Percentiles rank a stretch among this genome's conserved stretches.
Conservation (phyloP, 202 grass and related monocot genomes). For the Eragrostis tef region DNA sequence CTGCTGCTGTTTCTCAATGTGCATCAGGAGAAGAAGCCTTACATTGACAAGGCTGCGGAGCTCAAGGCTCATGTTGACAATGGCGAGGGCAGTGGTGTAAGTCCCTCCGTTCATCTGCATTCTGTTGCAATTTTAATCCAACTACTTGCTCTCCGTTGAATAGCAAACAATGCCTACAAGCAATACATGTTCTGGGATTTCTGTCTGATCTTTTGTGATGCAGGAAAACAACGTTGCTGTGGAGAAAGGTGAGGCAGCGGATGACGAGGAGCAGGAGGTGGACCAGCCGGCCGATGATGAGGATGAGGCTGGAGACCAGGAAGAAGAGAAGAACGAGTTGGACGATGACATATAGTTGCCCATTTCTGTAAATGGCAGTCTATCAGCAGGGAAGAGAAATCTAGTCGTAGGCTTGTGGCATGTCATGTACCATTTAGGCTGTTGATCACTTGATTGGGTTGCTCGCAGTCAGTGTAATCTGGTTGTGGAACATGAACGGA, state of each 20-base stretch:
- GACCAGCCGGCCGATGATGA: neutral
- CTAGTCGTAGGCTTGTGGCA: neutral
- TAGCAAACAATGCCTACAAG: neutral
- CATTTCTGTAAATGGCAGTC: neutral
- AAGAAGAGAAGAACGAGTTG: constrained; percentile 40
- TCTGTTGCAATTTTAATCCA: neutral
- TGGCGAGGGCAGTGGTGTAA: constrained; percentile 61
- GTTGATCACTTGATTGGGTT: neutral
- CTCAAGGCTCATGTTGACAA: constrained; percentile 63
- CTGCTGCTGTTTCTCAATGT: neutral
- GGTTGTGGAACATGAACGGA: neutral
- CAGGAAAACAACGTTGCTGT: constrained; percentile 35
- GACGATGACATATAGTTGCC: constrained; percentile 47
- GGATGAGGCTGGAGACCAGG: neutral
- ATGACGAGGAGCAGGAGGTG: constrained; percentile 36
- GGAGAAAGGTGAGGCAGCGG: constrained; percentile 5
- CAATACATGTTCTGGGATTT: neutral
- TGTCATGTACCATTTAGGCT: neutral
- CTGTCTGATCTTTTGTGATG: neutral
- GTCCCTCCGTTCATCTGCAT: neutral
- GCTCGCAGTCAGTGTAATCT: neutral
- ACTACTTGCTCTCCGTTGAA: too few relatives aligned
- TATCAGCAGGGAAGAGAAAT: neutral
- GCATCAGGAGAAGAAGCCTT: constrained; percentile 80
- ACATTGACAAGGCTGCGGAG: constrained; percentile 66